Percentiles rank a stretch among this genome's conserved stretches.
Conservation (phyloP, 2,329 filamentous ascomycete species). For the Helotiales sp. region DNA sequence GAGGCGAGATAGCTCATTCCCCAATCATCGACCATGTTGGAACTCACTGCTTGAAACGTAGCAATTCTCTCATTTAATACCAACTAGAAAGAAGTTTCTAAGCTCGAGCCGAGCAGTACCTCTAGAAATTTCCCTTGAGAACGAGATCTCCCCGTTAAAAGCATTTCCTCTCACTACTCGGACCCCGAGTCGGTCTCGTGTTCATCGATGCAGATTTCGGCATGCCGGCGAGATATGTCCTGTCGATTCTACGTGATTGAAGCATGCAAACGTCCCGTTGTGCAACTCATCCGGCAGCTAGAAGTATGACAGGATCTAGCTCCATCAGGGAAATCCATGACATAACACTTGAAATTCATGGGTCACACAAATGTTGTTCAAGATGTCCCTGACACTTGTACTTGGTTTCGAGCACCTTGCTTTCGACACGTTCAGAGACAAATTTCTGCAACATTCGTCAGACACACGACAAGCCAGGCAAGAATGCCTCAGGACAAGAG, state of each 20-base stretch:
- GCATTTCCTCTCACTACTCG: neutral
- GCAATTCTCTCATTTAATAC: no score
- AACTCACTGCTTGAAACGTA: neutral
- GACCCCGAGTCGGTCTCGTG: conserved; percentile 7
- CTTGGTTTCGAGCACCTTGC: neutral
- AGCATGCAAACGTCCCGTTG: conserved; percentile 19
- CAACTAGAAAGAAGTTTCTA: neutral
- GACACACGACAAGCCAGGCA: neutral
- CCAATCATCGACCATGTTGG: neutral
- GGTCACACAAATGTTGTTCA: neutral
- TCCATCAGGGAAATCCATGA: neutral
- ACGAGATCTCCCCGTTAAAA: neutral
- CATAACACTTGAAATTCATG: neutral
- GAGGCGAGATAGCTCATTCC: neutral
- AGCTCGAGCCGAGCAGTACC: neutral
- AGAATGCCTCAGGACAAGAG: neutral
- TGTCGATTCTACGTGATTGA: neutral
- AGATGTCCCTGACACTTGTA: neutral
- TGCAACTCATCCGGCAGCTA: conserved; percentile 15
- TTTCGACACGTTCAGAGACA: neutral
- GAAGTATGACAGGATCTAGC: conserved; percentile 19
- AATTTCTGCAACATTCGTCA: neutral
- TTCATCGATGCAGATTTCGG: conserved; percentile 8
- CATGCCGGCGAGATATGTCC: conserved; percentile 12
- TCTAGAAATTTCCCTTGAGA: neutral